phyloP scores from a whole-genome alignment of 2,329 filamentous ascomycete species.

The Neofusicoccum ribis region DNA sequence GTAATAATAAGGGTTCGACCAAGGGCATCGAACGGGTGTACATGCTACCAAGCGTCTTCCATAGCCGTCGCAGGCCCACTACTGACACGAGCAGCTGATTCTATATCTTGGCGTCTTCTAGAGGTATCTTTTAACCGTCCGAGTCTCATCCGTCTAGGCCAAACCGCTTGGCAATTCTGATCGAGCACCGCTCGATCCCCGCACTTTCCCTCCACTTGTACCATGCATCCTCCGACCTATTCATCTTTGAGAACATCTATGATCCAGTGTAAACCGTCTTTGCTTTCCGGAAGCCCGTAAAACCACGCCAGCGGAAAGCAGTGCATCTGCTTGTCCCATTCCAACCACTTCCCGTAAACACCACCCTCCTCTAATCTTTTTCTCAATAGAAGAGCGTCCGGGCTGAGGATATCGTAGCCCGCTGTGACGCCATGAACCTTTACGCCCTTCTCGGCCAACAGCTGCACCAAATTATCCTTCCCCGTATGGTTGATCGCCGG shows the following conservation, averaged over 20 bases:
- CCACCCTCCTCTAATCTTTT: conserved; percentile 46
- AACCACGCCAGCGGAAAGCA: conserved; percentile 55
- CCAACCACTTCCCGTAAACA: conserved; percentile 56
- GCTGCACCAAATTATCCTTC: conserved; percentile 41
- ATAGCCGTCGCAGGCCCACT: no score
- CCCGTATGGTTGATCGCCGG: conserved; percentile 37
- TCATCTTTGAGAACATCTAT: conserved; percentile 33
- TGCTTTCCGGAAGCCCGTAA: conserved; percentile 52
- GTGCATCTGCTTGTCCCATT: conserved; percentile 63
- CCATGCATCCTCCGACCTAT: neutral
- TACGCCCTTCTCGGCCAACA: conserved; percentile 43
- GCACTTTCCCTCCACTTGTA: neutral
- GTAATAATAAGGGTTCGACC: neutral
- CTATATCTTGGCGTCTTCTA: neutral
- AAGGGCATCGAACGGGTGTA: no score
- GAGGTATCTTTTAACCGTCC: neutral
- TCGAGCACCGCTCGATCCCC: neutral
- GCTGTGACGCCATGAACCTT: conserved; percentile 55
- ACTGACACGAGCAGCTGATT: neutral
- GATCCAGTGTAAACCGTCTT: conserved; percentile 49
- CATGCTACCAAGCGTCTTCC: no score
- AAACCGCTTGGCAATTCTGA: neutral
- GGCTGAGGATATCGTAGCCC: conserved; percentile 54
- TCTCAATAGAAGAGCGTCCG: conserved; percentile 53
- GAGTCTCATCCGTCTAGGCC: no score